phyloP scores from a whole-genome alignment of 805 yeast genomes.

The Myxozyma mucilagina region DNA sequence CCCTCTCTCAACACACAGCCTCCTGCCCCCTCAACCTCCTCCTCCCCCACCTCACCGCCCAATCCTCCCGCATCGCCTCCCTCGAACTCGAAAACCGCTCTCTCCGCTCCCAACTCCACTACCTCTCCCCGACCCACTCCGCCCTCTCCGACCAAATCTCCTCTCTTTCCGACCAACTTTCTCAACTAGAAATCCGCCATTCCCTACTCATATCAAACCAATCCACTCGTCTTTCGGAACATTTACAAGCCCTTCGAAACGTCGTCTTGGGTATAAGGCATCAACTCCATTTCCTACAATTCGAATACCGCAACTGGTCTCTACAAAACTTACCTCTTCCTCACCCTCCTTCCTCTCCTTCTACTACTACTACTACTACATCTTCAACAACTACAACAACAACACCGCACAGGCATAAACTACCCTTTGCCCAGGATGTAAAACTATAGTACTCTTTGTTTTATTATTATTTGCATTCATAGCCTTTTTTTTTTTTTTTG shows the following conservation, averaged over 20 bases:
- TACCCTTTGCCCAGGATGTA: no score
- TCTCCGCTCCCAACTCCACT: constrained; percentile 34
- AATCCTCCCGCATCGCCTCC: constrained; percentile 21
- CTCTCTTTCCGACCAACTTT: constrained; percentile 35
- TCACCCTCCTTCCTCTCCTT: neutral
- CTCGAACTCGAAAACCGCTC: constrained; percentile 44
- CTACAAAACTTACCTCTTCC: constrained; percentile 7
- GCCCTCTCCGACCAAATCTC: constrained; percentile 35
- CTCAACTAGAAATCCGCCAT: constrained; percentile 41
- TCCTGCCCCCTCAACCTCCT: constrained; percentile 37
- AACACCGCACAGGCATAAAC: neutral
- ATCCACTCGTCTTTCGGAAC: constrained; percentile 39
- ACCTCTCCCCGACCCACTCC: constrained; percentile 31
- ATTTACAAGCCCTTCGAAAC: constrained; percentile 37
- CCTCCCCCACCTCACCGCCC: constrained; percentile 25
- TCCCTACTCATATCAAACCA: constrained; percentile 41
- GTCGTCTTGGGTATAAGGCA: constrained; percentile 42
- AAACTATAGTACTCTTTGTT: no score
- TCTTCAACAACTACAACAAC: neutral
- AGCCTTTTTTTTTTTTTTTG: no score
- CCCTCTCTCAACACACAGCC: constrained; percentile 31
- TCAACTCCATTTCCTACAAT: constrained; percentile 40
- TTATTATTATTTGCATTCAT: no score
- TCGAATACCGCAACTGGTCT: constrained; percentile 37
- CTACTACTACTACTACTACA: neutral